Conservation (phyloP, 2,329 filamentous ascomycete genomes). For the Aspergillus transmontanensis region DNA sequence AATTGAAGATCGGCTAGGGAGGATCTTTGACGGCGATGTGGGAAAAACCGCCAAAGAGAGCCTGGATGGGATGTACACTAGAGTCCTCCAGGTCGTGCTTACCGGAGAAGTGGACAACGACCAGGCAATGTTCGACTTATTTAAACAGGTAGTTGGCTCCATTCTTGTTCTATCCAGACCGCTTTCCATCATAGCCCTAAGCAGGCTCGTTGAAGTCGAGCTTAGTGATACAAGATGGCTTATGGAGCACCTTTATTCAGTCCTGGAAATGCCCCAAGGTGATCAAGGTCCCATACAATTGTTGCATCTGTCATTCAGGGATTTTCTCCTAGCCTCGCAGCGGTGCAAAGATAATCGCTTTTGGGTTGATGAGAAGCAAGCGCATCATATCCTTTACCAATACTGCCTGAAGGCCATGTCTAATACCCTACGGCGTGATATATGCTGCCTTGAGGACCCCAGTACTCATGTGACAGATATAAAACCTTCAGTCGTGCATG, state of each 20-base stretch:
- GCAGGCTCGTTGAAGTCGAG: not conserved
- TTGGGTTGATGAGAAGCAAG: not conserved
- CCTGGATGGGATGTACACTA: not conserved
- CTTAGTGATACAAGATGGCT: not conserved
- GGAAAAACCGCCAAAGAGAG: too few relatives aligned
- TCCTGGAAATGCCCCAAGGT: not conserved
- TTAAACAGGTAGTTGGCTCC: not conserved
- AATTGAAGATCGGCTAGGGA: not conserved
- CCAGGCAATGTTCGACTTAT: not conserved
- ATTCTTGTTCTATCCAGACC: not conserved
- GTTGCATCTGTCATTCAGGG: slow-evolving; percentile 10
- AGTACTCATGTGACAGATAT: not conserved
- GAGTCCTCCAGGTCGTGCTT: not conserved
- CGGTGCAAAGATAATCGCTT: not conserved
- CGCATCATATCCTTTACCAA: not conserved
- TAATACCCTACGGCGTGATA: not conserved
- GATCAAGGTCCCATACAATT: not conserved
- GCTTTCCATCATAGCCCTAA: not conserved
- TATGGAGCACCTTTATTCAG: not conserved
- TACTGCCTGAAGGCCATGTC: not conserved
- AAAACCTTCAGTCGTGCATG: not conserved
- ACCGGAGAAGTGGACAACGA: not conserved
- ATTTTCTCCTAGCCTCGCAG: not conserved
- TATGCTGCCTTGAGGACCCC: not conserved
- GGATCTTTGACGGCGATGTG: not conserved